Percentiles rank a stretch among this genome's conserved stretches.
phyloP scores from a whole-genome alignment of 1,284 basidiomycete species.

The Cryptococcus sp. region DNA sequence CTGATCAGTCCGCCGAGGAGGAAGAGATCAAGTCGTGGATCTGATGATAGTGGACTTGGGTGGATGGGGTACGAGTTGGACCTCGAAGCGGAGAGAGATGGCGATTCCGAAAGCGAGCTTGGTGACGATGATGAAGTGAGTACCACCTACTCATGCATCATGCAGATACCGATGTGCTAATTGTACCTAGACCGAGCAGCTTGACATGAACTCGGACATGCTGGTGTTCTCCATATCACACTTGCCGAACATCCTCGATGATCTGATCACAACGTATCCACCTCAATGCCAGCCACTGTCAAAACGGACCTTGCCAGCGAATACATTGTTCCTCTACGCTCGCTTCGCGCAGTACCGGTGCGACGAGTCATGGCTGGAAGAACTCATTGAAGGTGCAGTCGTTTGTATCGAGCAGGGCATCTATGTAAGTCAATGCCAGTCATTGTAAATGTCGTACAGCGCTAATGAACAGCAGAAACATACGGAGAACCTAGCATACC shows the following conservation, averaged over 20 bases:
- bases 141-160: neutral
- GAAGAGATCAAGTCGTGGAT: slow-evolving; percentile 8
- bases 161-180: neutral
- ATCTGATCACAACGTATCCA: slow-evolving; percentile 72
- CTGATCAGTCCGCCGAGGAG: slow-evolving; percentile 21
- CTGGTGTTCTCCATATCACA: slow-evolving; percentile 83
- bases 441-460: slow-evolving; percentile 6
- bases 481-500: slow-evolving; percentile 78
- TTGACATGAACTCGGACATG: slow-evolving; percentile 53
- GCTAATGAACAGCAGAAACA: slow-evolving; percentile 60
- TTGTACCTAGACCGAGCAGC: slow-evolving; percentile 1
- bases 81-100: slow-evolving; percentile 17
- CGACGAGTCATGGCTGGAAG: slow-evolving; percentile 86
- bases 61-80: slow-evolving; percentile 18
- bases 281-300: slow-evolving; percentile 56
- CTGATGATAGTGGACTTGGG: slow-evolving; percentile 27
- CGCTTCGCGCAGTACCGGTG: slow-evolving; percentile 83
- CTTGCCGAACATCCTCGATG: slow-evolving; percentile 74
- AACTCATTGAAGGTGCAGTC: slow-evolving; percentile 83
- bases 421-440: slow-evolving; percentile 66
- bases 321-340: slow-evolving; percentile 77
- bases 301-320: slow-evolving; percentile 75
- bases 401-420: slow-evolving; percentile 89
- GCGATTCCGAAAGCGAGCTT: slow-evolving; percentile 33
- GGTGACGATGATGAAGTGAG: slow-evolving; percentile 41